Conservation (phyloP, 1,284 basidiomycete genomes). For the Lentinus polychrous region DNA sequence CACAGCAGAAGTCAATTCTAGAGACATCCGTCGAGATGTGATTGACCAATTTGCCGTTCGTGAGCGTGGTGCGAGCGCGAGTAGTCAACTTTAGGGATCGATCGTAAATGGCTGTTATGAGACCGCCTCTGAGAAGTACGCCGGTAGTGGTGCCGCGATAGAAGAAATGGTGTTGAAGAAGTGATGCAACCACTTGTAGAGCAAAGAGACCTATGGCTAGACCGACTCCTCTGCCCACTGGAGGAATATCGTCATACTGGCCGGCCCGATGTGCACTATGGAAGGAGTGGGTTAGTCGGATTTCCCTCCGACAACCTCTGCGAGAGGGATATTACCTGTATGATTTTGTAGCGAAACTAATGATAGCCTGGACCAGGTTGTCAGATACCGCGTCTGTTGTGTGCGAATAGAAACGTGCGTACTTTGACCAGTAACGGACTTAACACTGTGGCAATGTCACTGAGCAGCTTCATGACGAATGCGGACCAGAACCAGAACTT, state of each 20-base stretch:
- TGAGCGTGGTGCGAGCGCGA: conserved; percentile 75
- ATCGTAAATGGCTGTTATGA: conserved; percentile 86
- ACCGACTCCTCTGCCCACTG: conserved; percentile 70
- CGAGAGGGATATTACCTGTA: conserved; percentile 29
- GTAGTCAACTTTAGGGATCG: conserved; percentile 75
- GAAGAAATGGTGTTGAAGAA: conserved; percentile 79
- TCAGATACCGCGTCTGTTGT: not conserved
- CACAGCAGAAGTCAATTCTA: conserved; percentile 85
- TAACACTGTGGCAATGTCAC: conserved; percentile 68
- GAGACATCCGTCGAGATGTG: conserved; percentile 92
- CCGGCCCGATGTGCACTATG: conserved; percentile 39
- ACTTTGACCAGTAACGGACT: conserved; percentile 76
- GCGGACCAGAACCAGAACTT: conserved; percentile 80
- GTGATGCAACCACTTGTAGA: conserved; percentile 63
- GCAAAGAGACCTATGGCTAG: conserved; percentile 65
- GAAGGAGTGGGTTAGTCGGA: not conserved
- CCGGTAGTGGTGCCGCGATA: conserved; percentile 68
- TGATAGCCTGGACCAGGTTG: conserved; percentile 48
- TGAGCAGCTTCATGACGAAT: conserved; percentile 70
- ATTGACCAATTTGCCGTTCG: conserved; percentile 85
- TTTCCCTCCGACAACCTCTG: not conserved
- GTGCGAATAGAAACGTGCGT: not conserved
- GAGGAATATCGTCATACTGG: conserved; percentile 35
- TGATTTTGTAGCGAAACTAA: conserved; percentile 67
- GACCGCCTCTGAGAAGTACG: conserved; percentile 78